Evolutionary conservation across 148 eudicot species (phyloP).

Genomic region (Chenopodium berlandieri): DNA sequence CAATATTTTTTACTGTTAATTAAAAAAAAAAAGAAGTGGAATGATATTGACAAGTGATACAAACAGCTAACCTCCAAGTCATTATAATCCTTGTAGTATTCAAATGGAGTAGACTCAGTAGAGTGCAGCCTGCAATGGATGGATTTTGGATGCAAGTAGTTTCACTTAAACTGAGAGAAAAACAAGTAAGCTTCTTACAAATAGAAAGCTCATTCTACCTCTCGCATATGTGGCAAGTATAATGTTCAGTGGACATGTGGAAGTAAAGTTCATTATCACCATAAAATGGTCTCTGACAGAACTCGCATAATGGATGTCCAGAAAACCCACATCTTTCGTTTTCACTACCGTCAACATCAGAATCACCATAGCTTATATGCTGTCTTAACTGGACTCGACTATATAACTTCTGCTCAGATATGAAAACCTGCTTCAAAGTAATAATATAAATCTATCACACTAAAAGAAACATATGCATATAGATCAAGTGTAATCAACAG

Average conservation of each 20-base stretch:
- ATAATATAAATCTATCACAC: neutral
- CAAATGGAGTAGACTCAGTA: conserved; percentile 61
- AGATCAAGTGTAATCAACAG: neutral
- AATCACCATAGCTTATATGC: conserved; percentile 71
- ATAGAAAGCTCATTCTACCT: conserved; percentile 49
- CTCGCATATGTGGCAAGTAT: conserved; percentile 80
- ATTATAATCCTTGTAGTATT: conserved; percentile 78
- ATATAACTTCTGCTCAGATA: conserved; percentile 89
- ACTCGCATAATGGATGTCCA: conserved; percentile 88
- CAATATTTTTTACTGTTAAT: conserved; percentile 8
- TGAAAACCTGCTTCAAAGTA: conserved; percentile 62
- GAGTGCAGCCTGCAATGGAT: conserved; percentile 66
- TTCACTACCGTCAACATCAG: conserved; percentile 82
- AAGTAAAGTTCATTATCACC: conserved; percentile 88
- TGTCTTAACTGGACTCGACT: conserved; percentile 65
- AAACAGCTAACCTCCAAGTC: conserved; percentile 72
- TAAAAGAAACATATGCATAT: neutral
- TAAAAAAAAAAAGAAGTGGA: conserved; percentile 3
- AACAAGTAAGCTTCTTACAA: conserved; percentile 18
- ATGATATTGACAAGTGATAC: conserved; percentile 8
- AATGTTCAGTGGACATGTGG: conserved; percentile 86
- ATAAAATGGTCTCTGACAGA: conserved; percentile 78
- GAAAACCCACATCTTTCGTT: conserved; percentile 94
- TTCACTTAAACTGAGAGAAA: conserved; percentile 23
- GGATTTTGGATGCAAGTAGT: conserved; percentile 21